Percentiles rank a stretch among this genome's conserved stretches.
Evolutionary conservation across 208 protist species (phyloP).

Genomic region (Leishmania amazonensis): DNA sequence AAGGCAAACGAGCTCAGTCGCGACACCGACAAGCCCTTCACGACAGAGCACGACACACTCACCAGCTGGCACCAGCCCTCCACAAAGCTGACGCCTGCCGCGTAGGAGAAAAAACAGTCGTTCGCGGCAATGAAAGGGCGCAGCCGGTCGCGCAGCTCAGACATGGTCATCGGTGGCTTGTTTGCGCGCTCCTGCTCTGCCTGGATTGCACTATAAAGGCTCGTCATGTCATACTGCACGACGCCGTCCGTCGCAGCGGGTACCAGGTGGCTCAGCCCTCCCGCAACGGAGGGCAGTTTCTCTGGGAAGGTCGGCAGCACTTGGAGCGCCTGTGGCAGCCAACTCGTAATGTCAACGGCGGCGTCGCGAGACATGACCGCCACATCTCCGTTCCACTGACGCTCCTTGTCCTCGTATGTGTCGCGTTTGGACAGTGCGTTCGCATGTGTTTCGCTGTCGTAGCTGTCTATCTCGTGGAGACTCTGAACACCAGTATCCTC

Average conservation of each 20-base stretch:
- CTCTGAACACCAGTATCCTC: conserved; percentile 1
- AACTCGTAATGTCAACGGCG: conserved; percentile 54
- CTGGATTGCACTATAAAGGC: conserved; percentile 58
- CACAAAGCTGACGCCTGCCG: conserved; percentile 71
- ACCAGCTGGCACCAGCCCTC: conserved; percentile 75
- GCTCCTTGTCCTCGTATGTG: not conserved
- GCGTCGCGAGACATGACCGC: conserved; percentile 23
- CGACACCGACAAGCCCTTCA: conserved; percentile 38
- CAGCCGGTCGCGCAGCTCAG: conserved; percentile 52
- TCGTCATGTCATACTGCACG: conserved; percentile 74
- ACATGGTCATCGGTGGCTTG: conserved; percentile 38
- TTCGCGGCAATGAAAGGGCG: conserved; percentile 70
- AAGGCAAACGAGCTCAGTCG: conserved; percentile 55
- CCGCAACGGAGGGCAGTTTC: conserved; percentile 34
- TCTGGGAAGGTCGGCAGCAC: conserved; percentile 61
- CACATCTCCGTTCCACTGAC: not conserved
- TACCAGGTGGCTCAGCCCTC: conserved; percentile 54
- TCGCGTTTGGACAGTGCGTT: not conserved
- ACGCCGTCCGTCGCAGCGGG: conserved; percentile 50
- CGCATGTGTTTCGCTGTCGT: not conserved
- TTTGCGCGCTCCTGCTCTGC: conserved; percentile 38
- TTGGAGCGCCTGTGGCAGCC: conserved; percentile 59
- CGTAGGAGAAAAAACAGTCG: conserved; percentile 76
- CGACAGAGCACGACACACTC: conserved; percentile 46
- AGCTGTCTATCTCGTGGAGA: conserved; percentile 2